Conservation (phyloP, 1,284 basidiomycete genomes). For the Phylloboletellus chloephorus region DNA sequence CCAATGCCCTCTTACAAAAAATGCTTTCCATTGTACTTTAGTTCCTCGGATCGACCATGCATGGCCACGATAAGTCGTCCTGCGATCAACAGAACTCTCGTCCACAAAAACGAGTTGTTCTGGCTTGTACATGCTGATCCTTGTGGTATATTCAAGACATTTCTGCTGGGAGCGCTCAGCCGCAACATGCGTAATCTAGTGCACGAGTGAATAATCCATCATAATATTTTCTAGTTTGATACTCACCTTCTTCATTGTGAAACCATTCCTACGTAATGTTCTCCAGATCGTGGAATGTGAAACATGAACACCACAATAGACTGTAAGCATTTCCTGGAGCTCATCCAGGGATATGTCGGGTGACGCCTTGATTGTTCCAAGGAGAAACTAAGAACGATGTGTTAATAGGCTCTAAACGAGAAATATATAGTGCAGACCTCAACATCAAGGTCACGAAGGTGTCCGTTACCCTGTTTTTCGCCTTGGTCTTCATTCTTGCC, state of each 20-base stretch:
- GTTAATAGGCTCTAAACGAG: too few species aligned
- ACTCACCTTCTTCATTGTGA: constrained; percentile 8
- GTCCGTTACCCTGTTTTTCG: not conserved
- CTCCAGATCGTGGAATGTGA: not conserved
- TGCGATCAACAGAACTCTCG: constrained; percentile 2
- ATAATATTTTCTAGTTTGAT: too few species aligned
- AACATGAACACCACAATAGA: not conserved
- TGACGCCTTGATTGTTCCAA: not conserved
- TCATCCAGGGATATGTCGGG: constrained; percentile 3
- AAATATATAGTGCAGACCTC: not conserved
- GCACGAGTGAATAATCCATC: too few species aligned
- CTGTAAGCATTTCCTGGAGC: not conserved
- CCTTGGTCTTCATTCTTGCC: too few species aligned
- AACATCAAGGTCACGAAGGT: constrained; percentile 1
- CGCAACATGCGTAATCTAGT: constrained; percentile 6
- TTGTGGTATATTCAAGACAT: not conserved
- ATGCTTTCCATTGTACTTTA: constrained; percentile 3
- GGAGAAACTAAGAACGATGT: not conserved
- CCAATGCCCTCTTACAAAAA: constrained; percentile 3
- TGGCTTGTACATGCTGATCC: not conserved
- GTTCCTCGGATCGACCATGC: constrained; percentile 7
- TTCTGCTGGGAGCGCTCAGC: not conserved
- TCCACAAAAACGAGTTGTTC: constrained; percentile 7
- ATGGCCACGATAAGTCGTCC: not conserved
- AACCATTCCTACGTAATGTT: not conserved